Conservation (phyloP, 768 basidiomycete genomes). For the Antrodiella citrinella region DNA sequence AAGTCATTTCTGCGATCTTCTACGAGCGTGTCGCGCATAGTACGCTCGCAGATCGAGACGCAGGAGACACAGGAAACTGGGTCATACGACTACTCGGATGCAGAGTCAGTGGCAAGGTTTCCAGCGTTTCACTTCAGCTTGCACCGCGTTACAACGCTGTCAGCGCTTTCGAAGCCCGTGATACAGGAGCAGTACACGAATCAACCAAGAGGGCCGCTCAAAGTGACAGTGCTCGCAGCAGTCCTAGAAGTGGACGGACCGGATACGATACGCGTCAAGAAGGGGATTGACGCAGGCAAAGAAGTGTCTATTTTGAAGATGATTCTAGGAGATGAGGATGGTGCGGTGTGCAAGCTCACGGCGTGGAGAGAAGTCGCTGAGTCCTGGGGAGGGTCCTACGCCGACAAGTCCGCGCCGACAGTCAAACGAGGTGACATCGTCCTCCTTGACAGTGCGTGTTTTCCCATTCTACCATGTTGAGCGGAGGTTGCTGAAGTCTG, state of each 20-base stretch:
- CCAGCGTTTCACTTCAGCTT: slow-evolving; percentile 70
- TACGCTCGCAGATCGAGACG: slow-evolving; percentile 15
- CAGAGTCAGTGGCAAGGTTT: slow-evolving; percentile 66
- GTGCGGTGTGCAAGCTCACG: slow-evolving; percentile 59
- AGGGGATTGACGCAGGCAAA: slow-evolving; percentile 61
- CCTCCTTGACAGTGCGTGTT: slow-evolving; percentile 54
- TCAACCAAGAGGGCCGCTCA: slow-evolving; percentile 27
- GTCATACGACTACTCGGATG: slow-evolving; percentile 52
- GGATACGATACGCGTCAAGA: slow-evolving; percentile 57
- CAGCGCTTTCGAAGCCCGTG: slow-evolving; percentile 20
- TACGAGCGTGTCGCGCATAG: slow-evolving; percentile 4
- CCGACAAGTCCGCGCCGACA: slow-evolving; percentile 19
- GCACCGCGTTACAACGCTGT: slow-evolving; percentile 47
- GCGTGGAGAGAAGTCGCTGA: slow-evolving; percentile 78
- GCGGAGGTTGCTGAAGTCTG: too few relatives aligned
- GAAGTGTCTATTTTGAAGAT: slow-evolving; percentile 62
- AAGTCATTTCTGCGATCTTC: slow-evolving; percentile 16
- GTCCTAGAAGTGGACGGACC: slow-evolving; percentile 74
- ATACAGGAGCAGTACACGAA: slow-evolving; percentile 15
- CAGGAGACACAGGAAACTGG: slow-evolving; percentile 38
- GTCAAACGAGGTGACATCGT: slow-evolving; percentile 68
- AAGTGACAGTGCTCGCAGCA: slow-evolving; percentile 54
- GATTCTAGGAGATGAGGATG: slow-evolving; percentile 67
- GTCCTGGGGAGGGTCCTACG: slow-evolving; percentile 49
- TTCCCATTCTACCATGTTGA: background rate